Base-by-base conservation (phyloP, 1,284 basidiomycete species). In the Papiliotrema laurentii region DNA sequence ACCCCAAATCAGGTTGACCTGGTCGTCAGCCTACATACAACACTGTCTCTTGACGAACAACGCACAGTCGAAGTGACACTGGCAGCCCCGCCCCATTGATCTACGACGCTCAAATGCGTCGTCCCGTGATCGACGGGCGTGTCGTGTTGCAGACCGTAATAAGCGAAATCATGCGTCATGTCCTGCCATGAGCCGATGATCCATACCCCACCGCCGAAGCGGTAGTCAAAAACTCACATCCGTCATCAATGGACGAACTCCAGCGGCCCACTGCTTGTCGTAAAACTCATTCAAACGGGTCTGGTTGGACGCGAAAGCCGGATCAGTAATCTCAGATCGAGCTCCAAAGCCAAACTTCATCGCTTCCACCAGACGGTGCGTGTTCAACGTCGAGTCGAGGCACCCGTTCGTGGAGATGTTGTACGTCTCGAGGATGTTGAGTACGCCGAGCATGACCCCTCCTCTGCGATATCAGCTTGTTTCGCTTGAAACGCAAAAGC, bases 1-100 rank as follows among this genome's bases (percentile, higher is more conserved):
- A n/a, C 91, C 91, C 73, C 94, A 96, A 27, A 78, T 74, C 18
- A 92, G 66, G 70, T 97, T 97, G 44, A 97, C 83, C 68, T 69
- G 19, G 39, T 22, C 46, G 10, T 3, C 5, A 13, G 28, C n/a
- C 14, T 11, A 4, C 10, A 11, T 31, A 21, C 30, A 21, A 35
- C 28, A 22, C 16, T 26, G 13, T 22, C 30, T n/a, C n/a, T n/a
- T n/a, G n/a, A n/a, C 14, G 19, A 21, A 9, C 6, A 14, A 55
- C 76, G 71, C 46, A 78, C 74, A 0, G 92, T 93, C 1, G 85
- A 85, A 1, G 92, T 96, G 24, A 96, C 69, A 21, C 87, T 74
- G 3, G 90, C 87, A 0, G 85, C 89, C 78, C 91, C 90, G 30
- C 89, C 89, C 66, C 85, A 78, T 59, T 80, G 78, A 72, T 96